A percentile compares a stretch with the other conserved stretches of the same genome.
These are phyloP conservation scores for Solanum virginianum DNA, from an alignment of 257 asterid species.

Conservation along the genomic window DNA sequence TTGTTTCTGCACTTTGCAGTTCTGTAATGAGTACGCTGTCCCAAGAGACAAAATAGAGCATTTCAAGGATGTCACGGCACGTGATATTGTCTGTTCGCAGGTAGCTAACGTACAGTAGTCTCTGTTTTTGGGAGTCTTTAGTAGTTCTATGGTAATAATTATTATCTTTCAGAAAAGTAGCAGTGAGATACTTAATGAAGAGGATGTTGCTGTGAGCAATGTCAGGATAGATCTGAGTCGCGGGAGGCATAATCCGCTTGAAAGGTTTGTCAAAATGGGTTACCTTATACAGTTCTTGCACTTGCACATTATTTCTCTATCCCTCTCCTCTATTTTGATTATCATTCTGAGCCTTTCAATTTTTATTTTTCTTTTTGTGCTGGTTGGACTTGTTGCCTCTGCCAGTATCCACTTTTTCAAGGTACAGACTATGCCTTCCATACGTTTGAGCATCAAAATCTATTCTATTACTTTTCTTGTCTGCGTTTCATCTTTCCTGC, in stretches of 20 bases:
- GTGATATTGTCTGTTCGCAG: slow-evolving; percentile 88
- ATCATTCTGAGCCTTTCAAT: not conserved
- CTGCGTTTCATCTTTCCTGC: not conserved
- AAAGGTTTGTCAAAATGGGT: slow-evolving; percentile 35
- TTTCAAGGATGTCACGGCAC: slow-evolving; percentile 73
- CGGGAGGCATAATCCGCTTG: slow-evolving; percentile 79
- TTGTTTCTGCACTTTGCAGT: slow-evolving; percentile 25
- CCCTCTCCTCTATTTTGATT: not conserved
- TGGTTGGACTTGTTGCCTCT: slow-evolving; percentile 11
- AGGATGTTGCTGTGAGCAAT: slow-evolving; percentile 81
- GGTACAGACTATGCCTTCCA: slow-evolving; percentile 30
- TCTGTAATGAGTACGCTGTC: slow-evolving; percentile 85
- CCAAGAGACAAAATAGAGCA: slow-evolving; percentile 69
- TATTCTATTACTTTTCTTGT: not conserved
- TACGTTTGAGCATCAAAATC: not conserved
- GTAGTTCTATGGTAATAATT: not conserved
- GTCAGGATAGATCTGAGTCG: slow-evolving; percentile 79
- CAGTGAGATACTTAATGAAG: slow-evolving; percentile 41
- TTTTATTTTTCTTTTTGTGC: slow-evolving; percentile 8
- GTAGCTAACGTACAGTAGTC: slow-evolving; percentile 16
- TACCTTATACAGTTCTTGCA: not conserved
- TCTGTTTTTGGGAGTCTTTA: not conserved
- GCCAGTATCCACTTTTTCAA: slow-evolving; percentile 82
- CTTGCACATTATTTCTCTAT: not conserved
- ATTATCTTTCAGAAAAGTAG: slow-evolving; percentile 41